A percentile compares a stretch with the other conserved stretches of the same genome.
Conservation (phyloP, 306 rosid species). For the Spatholobus suberectus region DNA sequence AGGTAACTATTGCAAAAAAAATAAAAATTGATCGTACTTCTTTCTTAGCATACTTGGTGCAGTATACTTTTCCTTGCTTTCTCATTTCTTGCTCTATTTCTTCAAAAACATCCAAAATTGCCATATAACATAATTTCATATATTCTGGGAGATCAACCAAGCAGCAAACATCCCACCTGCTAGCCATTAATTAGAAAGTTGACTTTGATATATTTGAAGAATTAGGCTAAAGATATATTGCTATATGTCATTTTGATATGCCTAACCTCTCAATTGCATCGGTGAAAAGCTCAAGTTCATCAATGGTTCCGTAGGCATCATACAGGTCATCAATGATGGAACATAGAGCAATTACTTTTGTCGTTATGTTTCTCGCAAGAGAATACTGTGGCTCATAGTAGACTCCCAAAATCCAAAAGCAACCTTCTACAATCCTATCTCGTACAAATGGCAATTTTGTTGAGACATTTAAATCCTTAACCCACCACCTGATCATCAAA, state of each 20-base stretch:
- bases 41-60: conserved; percentile 9
- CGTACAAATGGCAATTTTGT: conserved; percentile 43
- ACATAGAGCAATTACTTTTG: neutral
- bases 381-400: conserved; percentile 42
- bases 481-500: conserved; percentile 58
- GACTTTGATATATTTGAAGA: neutral
- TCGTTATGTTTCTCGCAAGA: conserved; percentile 35
- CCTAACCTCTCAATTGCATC: conserved; percentile 52
- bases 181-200: neutral
- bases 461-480: conserved; percentile 36
- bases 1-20: neutral
- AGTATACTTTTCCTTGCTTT: conserved; percentile 28
- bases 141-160: conserved; percentile 38
- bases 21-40: neutral
- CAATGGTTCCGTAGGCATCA: conserved; percentile 57
- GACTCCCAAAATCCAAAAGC: conserved; percentile 50
- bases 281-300: conserved; percentile 55
- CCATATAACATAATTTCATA: conserved; percentile 28
- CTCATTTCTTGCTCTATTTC: conserved; percentile 44
- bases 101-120: conserved; percentile 11
- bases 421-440: conserved; percentile 60
- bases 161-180: conserved; percentile 41
- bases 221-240: neutral
- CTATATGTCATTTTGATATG: neutral
- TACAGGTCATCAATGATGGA: conserved; percentile 55